Conservation (phyloP, 306 rosid genomes). For the Begonia loranthoides region DNA sequence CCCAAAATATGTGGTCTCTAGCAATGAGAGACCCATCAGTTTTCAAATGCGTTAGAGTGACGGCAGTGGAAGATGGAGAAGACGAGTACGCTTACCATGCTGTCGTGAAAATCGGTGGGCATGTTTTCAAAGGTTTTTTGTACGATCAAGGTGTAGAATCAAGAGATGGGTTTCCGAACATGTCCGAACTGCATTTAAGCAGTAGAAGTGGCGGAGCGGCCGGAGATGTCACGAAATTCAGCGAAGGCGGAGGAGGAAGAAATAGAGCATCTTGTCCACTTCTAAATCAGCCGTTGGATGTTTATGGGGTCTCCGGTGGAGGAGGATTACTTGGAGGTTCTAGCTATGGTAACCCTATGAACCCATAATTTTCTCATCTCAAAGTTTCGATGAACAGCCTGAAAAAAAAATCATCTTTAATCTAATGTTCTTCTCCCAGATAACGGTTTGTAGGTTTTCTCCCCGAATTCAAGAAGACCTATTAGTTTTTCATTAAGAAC, state of each 20-base stretch:
- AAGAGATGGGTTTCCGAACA: slow-evolving; percentile 47
- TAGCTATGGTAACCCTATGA: slow-evolving; percentile 64
- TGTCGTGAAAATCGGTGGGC: slow-evolving; percentile 73
- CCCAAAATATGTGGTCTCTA: too few species aligned
- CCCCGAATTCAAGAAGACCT: too few species aligned
- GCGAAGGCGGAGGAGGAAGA: slow-evolving; percentile 12
- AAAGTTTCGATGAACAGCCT: too few species aligned
- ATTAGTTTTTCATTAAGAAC: too few species aligned
- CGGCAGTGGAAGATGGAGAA: slow-evolving; percentile 70
- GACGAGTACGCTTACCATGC: slow-evolving; percentile 88
- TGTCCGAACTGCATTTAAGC: slow-evolving; percentile 70
- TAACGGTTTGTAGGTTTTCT: too few species aligned
- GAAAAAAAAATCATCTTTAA: too few species aligned
- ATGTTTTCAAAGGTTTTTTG: slow-evolving; percentile 80
- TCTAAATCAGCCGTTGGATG: slow-evolving; percentile 49
- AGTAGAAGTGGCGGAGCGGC: slow-evolving; percentile 10
- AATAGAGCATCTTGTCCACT: slow-evolving; percentile 55
- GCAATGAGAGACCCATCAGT: too few species aligned
- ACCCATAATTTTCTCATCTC: slow-evolving; percentile 15
- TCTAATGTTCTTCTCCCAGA: too few species aligned
- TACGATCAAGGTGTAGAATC: slow-evolving; percentile 67
- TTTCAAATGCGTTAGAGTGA: slow-evolving; percentile 87
- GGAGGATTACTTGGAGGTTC: slow-evolving; percentile 66
- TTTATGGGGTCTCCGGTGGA: slow-evolving; percentile 33
- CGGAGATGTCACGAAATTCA: background rate